Evolutionary conservation across 2,329 filamentous ascomycete species (phyloP).

Genomic region (Cercospora sp.): DNA sequence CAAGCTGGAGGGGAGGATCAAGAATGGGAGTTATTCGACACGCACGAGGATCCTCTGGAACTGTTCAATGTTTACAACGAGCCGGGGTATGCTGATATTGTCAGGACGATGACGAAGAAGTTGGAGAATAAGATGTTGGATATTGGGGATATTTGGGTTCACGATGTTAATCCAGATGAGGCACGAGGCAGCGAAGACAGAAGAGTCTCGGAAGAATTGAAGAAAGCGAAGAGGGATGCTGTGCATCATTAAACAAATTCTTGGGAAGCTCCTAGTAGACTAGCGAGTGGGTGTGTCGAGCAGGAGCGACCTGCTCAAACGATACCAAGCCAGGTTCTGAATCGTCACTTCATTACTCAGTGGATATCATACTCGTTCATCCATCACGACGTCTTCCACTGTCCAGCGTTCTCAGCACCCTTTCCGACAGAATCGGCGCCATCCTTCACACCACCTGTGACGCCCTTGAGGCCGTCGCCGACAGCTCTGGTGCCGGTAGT

Average conservation of each 20-base stretch:
- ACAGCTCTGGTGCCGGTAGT: constrained; percentile 49
- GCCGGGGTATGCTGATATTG: neutral
- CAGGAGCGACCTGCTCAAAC: neutral
- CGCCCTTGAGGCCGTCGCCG: constrained; percentile 45
- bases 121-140: neutral
- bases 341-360: neutral
- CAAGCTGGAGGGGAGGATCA: neutral
- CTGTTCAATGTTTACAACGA: neutral
- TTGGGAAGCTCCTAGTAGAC: neutral
- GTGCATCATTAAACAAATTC: neutral
- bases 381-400: constrained; percentile 43
- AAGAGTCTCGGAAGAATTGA: neutral
- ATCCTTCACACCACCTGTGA: constrained; percentile 49
- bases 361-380: neutral
- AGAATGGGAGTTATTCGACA: neutral
- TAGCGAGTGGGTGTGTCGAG: neutral
- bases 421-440: constrained; percentile 46
- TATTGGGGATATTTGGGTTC: neutral
- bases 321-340: neutral
- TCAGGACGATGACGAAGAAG: neutral
- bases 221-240: neutral
- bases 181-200: neutral
- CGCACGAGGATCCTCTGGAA: neutral
- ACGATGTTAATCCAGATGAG: neutral
- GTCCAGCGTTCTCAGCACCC: constrained; percentile 50